Base-by-base conservation (phyloP, 2,329 filamentous ascomycete genomes). In the Neonectria faginata region DNA sequence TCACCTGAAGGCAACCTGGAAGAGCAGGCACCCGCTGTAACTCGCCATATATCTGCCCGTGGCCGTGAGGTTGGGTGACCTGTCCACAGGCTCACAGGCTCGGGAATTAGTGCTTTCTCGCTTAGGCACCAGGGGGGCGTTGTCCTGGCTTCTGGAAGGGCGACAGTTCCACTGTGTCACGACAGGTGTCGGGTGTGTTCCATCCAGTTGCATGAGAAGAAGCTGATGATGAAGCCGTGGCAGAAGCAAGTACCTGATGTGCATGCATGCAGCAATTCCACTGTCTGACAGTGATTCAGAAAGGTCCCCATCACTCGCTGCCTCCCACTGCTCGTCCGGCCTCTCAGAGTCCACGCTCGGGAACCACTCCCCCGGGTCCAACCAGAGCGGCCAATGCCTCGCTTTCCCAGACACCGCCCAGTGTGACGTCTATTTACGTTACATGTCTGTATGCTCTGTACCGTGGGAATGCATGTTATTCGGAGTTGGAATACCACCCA, bases 71-170 rank as follows among this genome's bases (percentile, higher is more conserved):
- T 6, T 25, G 25, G 8, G 9, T 10, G 18, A 36, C 39, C 20
- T 44, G 39, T 59, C 57, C 27, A 50, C 63, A 63, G 27, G 52
- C 22, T 25, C 52, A 50, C 63, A 63, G 27, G 52, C 22, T 25
- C 52, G 27, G 45, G 20, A 33, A 29, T 31, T 56, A 56, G 53
- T 39, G 31, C 45, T 36, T 16, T 39, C 36, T 62, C 59, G 52
- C 59, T 33, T 56, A 48, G 27, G 36, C 20, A 20, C 47, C 25
- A 31, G 36, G 39, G 22, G 22, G 57, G 60, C 42, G 56, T 31
- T 44, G 57, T 62, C 64, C 44, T 18, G 29, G 54, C 65, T 67
- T 63, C 69, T 67, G 54, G 67, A 71, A 71, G 64, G 47, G 25
- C 61, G 51, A 58, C 55, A 36, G 33, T 60, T 22, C 54, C 44